A percentile compares a stretch with the other conserved stretches of the same genome.
Conservation (phyloP, 805 yeast species). For the Starmerella davenportii region DNA sequence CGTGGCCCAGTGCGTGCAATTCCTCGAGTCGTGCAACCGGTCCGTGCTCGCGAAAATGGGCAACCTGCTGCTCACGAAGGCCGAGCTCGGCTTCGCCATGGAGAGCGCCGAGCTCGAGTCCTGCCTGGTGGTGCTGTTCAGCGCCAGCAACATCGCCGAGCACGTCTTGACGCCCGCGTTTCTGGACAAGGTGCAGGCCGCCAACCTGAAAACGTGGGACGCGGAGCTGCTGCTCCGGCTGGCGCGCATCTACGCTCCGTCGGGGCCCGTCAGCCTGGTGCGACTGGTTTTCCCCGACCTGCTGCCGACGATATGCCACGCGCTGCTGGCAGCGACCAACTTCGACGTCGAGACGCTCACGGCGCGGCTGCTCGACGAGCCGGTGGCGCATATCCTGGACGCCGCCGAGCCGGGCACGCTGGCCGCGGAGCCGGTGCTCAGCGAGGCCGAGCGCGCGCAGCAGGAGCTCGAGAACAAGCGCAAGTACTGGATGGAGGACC, state of each 20-base stretch:
- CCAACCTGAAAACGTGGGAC: neutral
- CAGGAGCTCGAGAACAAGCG: constrained; percentile 3
- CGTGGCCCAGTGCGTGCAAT: constrained; percentile 1
- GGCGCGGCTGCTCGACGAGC: constrained; percentile 44
- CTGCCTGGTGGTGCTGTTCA: constrained; percentile 25
- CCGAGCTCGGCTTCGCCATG: constrained; percentile 6
- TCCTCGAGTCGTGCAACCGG: constrained; percentile 7
- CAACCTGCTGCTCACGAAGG: constrained; percentile 6
- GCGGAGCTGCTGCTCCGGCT: constrained; percentile 1
- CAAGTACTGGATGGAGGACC: constrained; percentile 46
- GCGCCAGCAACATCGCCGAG: constrained; percentile 1
- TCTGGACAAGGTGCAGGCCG: neutral
- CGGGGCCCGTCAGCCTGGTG: constrained; percentile 6
- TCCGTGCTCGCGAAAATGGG: constrained; percentile 12
- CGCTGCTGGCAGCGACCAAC: constrained; percentile 29
- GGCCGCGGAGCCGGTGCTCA: constrained; percentile 21
- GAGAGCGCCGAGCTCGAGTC: constrained; percentile 23
- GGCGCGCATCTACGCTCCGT: neutral
- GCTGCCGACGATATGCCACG: constrained; percentile 29
- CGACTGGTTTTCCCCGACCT: constrained; percentile 44
- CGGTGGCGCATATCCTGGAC: constrained; percentile 19
- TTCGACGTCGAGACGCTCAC: constrained; percentile 39
- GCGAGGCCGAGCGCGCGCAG: constrained; percentile 13
- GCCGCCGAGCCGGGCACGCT: constrained; percentile 1
- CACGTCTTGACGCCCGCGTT: constrained; percentile 5